A percentile compares a stretch with the other conserved stretches of the same genome.
These are phyloP conservation scores for Cladorrhinum samala DNA, from an alignment of 495 filamentous ascomycete species.

Conservation along the genomic window DNA sequence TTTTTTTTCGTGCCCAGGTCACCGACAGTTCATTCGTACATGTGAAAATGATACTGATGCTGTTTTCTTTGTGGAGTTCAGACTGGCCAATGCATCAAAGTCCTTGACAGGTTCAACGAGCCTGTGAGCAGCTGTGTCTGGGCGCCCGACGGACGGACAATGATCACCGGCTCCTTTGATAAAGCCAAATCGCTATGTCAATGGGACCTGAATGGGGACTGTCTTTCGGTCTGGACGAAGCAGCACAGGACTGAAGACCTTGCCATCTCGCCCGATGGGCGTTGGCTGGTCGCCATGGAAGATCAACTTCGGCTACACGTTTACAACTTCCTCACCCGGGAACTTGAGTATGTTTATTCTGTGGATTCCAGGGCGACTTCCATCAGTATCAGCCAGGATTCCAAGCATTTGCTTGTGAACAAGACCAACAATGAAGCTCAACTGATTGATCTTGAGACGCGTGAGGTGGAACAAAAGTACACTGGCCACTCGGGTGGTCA, in stretches of 20 bases:
- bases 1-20: no score
- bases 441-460: conserved; percentile 68
- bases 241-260: conserved; percentile 77
- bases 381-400: conserved; percentile 74
- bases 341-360: conserved; percentile 66
- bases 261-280: conserved; percentile 71
- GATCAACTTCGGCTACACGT: conserved; percentile 65
- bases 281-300: conserved; percentile 70
- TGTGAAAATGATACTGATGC: not conserved
- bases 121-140: conserved; percentile 83
- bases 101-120: conserved; percentile 63
- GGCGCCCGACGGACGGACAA: conserved; percentile 68
- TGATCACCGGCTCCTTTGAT: conserved; percentile 79
- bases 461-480: conserved; percentile 65
- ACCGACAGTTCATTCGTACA: no score
- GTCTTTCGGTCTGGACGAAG: conserved; percentile 55
- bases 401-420: conserved; percentile 73
- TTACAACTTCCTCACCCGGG: conserved; percentile 69
- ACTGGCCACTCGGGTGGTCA: conserved; percentile 63
- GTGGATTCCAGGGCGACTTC: conserved; percentile 65
- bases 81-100: conserved; percentile 62
- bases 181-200: conserved; percentile 56
- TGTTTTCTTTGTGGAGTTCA: conserved; percentile 28
- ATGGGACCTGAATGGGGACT: conserved; percentile 57
- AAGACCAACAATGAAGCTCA: conserved; percentile 67